Evolutionary conservation across 306 rosid species (phyloP).

Genomic region (Cucurbita ficifolia): DNA sequence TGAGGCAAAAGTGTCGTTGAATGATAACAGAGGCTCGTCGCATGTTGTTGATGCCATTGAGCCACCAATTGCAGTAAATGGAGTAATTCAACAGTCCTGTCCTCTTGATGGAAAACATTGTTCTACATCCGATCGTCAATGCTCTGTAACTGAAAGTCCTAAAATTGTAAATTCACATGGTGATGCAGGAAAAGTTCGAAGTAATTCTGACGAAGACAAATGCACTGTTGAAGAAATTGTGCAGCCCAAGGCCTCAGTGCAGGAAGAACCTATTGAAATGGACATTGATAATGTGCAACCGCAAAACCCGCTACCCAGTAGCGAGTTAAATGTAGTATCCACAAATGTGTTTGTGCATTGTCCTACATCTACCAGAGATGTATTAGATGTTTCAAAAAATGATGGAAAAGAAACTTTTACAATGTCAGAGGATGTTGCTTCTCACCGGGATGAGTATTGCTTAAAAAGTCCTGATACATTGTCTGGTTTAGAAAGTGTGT

Average conservation of each 20-base stretch:
- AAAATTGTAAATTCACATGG: conserved; percentile 3
- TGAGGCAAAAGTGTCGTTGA: conserved; percentile 11
- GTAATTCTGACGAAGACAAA: conserved; percentile 7
- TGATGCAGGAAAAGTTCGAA: conserved; percentile 10
- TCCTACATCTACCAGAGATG: neutral
- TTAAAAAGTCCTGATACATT: conserved; percentile 12
- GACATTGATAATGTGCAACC: conserved; percentile 3
- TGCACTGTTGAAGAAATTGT: conserved; percentile 8
- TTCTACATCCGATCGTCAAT: conserved; percentile 11
- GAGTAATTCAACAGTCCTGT: conserved; percentile 12
- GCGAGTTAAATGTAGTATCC: neutral
- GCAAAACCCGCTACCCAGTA: neutral
- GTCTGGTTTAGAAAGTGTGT: conserved; percentile 11
- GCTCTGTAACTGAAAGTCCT: conserved; percentile 6
- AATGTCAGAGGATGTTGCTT: conserved; percentile 8
- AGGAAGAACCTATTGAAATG: conserved; percentile 13
- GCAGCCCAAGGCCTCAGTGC: conserved; percentile 5
- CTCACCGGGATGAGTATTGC: conserved; percentile 3
- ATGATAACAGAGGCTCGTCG: conserved; percentile 3
- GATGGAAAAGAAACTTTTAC: conserved; percentile 13
- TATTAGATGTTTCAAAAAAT: conserved; percentile 1
- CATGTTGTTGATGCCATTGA: conserved; percentile 14
- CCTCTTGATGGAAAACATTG: conserved; percentile 11
- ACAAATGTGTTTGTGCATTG: neutral
- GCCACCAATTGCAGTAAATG: conserved; percentile 14